Conservation (phyloP, 1,284 basidiomycete genomes). For the Cystobasidium slooffiae region DNA sequence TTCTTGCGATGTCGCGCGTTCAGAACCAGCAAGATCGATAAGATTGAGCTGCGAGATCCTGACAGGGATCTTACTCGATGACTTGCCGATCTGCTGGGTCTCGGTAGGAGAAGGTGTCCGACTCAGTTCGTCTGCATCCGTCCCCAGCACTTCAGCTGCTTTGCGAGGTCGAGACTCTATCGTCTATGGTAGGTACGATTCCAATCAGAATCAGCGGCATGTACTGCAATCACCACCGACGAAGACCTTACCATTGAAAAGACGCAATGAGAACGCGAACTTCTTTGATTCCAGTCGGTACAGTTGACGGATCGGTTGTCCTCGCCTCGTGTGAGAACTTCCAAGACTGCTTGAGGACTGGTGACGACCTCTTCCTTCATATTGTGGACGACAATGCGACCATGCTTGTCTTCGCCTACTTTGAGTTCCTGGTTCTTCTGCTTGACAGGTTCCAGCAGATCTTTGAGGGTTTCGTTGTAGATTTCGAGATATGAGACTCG, state of each 20-base stretch:
- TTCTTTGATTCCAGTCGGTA: slow-evolving; percentile 65
- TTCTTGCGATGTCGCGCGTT: slow-evolving; percentile 62
- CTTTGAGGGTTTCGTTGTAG: slow-evolving; percentile 65
- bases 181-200: slow-evolving; percentile 3
- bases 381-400: slow-evolving; percentile 60
- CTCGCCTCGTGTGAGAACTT: slow-evolving; percentile 61
- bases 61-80: slow-evolving; percentile 20
- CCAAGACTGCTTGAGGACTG: slow-evolving; percentile 60
- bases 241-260: slow-evolving; percentile 61
- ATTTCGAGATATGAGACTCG: slow-evolving; percentile 66
- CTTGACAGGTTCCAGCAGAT: slow-evolving; percentile 57
- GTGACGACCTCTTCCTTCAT: slow-evolving; percentile 63
- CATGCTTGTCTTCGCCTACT: slow-evolving; percentile 56
- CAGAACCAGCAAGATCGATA: slow-evolving; percentile 65
- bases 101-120: neutral
- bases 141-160: neutral
- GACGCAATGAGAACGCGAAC: slow-evolving; percentile 62
- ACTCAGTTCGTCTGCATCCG: neutral
- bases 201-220: neutral
- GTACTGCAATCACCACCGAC: neutral
- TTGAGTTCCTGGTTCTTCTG: slow-evolving; percentile 53
- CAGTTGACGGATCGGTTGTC: slow-evolving; percentile 61
- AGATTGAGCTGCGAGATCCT: slow-evolving; percentile 59
- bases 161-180: slow-evolving; percentile 31
- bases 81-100: no score